Percentiles rank a stretch among this genome's conserved stretches.
Conservation (phyloP, 805 yeast genomes). For the Debaryomyces prosopidis region DNA sequence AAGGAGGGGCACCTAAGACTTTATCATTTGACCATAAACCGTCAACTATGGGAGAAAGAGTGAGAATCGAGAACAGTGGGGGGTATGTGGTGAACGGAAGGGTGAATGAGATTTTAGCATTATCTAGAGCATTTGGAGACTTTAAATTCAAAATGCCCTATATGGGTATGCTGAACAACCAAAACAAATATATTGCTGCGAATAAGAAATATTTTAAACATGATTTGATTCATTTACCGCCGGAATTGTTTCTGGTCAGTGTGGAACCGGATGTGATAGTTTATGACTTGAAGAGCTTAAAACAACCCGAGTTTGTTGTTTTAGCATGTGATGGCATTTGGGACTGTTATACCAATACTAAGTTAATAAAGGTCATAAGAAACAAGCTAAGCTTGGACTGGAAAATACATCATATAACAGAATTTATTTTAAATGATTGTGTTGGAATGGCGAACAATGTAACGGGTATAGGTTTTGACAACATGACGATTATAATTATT, state of each 20-base stretch:
- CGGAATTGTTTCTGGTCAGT: slow-evolving; percentile 43
- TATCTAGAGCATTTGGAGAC: slow-evolving; percentile 48
- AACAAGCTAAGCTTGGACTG: slow-evolving; percentile 58
- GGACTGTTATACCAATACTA: slow-evolving; percentile 55
- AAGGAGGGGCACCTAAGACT: slow-evolving; percentile 60
- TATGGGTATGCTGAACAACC: slow-evolving; percentile 23
- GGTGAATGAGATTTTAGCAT: slow-evolving; percentile 43
- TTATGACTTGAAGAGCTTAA: slow-evolving; percentile 27
- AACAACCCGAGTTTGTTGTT: slow-evolving; percentile 37
- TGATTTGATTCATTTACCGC: slow-evolving; percentile 37
- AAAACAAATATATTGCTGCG: slow-evolving; percentile 32
- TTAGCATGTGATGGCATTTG: slow-evolving; percentile 49
- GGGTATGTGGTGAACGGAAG: slow-evolving; percentile 39
- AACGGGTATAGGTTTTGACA: slow-evolving; percentile 81
- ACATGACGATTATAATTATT: slow-evolving; percentile 73
- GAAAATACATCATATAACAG: slow-evolving; percentile 58
- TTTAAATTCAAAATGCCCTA: slow-evolving; percentile 41
- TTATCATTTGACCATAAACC: slow-evolving; percentile 48
- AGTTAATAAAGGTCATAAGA: slow-evolving; percentile 54
- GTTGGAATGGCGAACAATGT: slow-evolving; percentile 68
- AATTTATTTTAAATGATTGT: slow-evolving; percentile 62
- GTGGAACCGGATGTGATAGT: slow-evolving; percentile 45
- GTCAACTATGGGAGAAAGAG: slow-evolving; percentile 42
- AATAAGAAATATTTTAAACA: slow-evolving; percentile 21
- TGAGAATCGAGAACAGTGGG: slow-evolving; percentile 42